These are phyloP conservation scores for Apiotrichum akiyoshidainum DNA, from an alignment of 1,284 basidiomycete species.

Conservation along the genomic window DNA sequence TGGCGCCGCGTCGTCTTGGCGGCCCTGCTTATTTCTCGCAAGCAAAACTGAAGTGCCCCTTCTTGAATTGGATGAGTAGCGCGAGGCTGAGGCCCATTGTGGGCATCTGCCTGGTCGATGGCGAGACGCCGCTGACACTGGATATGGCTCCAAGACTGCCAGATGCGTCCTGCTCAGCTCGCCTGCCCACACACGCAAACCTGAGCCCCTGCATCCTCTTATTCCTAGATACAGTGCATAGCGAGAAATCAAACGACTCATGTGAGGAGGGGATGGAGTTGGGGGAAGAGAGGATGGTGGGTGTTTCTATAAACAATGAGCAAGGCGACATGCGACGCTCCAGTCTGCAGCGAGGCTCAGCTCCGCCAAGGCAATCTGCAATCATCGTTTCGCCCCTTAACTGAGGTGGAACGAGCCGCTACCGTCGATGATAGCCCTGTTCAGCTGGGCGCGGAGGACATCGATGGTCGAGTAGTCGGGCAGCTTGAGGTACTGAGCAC, in stretches of 20 bases:
- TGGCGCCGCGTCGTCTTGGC: too few relatives aligned
- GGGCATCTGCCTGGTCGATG: too few relatives aligned
- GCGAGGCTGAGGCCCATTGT: too few relatives aligned
- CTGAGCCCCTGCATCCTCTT: not conserved
- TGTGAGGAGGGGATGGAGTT: not conserved
- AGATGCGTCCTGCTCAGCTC: too few relatives aligned
- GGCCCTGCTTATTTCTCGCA: too few relatives aligned
- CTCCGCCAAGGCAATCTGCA: too few relatives aligned
- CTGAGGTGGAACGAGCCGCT: constrained; percentile 93
- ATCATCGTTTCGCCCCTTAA: constrained; percentile 43
- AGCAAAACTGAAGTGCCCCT: too few relatives aligned
- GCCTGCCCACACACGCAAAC: not conserved
- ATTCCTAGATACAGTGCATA: not conserved
- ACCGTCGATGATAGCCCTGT: constrained; percentile 80
- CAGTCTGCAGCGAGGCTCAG: too few relatives aligned
- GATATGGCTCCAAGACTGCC: too few relatives aligned
- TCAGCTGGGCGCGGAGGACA: constrained; percentile 74
- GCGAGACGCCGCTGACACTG: too few relatives aligned
- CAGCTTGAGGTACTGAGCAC: constrained; percentile 70
- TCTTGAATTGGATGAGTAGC: too few relatives aligned
- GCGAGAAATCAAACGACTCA: not conserved
- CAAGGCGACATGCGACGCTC: too few relatives aligned
- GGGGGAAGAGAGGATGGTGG: not conserved
- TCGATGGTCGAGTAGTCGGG: constrained; percentile 85
- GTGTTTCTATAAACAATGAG: not conserved